These are phyloP conservation scores for Nosema muscidifuracis DNA, from an alignment of 371 early-diverging fungal species.

Conservation along the genomic window DNA sequence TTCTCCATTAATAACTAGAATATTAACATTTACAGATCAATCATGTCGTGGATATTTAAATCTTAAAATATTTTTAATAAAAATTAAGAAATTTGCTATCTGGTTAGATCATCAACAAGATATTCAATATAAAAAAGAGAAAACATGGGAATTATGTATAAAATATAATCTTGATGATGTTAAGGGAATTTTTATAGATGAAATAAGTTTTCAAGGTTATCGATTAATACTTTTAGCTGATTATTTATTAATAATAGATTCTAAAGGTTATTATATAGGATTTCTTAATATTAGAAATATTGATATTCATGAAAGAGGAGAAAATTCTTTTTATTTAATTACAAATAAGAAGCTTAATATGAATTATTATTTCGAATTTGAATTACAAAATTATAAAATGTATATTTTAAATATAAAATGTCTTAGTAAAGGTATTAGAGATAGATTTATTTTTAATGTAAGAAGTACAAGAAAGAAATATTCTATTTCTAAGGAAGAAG, in stretches of 20 bases:
- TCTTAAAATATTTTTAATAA: background rate
- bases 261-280: background rate
- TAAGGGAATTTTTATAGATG: background rate
- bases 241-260: background rate
- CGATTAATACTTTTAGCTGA: background rate
- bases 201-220: background rate
- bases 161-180: background rate
- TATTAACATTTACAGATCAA: background rate
- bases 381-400: background rate
- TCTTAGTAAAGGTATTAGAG: background rate
- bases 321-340: background rate
- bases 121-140: background rate
- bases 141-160: background rate
- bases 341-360: background rate
- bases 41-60: background rate
- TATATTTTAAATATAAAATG: background rate
- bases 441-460: background rate
- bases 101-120: background rate
- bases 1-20: background rate
- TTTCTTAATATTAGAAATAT: background rate
- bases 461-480: background rate
- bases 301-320: slow-evolving; percentile 3
- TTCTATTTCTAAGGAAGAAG: background rate
- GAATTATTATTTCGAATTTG: background rate
- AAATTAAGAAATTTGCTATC: background rate